Evolutionary conservation across 179 eudicot species (phyloP).

Genomic region (Camellia oleifera): DNA sequence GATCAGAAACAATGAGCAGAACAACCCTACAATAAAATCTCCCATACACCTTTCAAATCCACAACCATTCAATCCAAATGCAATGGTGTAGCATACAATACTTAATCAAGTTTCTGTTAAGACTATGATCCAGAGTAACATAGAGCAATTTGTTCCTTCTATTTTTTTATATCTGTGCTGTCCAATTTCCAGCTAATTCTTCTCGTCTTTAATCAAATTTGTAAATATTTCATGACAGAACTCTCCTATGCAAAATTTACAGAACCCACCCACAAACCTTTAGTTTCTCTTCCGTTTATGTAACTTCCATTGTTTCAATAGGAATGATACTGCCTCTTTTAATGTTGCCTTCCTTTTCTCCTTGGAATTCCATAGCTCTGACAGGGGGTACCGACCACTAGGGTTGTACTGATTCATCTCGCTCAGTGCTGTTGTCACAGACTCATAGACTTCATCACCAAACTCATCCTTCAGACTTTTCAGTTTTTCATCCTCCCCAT

Average conservation of each 20-base stretch:
- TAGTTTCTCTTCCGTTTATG: slow-evolving; percentile 5
- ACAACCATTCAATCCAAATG: too few relatives aligned
- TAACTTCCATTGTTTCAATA: not conserved
- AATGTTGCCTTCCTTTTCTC: slow-evolving; percentile 22
- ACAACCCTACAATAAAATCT: too few relatives aligned
- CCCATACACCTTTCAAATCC: too few relatives aligned
- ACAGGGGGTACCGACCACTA: slow-evolving; percentile 19
- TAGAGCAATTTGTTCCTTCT: too few relatives aligned
- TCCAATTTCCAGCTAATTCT: too few relatives aligned
- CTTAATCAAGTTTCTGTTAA: too few relatives aligned
- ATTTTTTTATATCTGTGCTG: too few relatives aligned
- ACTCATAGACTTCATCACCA: slow-evolving; percentile 21
- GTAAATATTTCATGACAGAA: too few relatives aligned
- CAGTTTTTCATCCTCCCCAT: slow-evolving; percentile 25
- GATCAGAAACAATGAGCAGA: too few relatives aligned
- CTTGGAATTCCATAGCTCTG: slow-evolving; percentile 27
- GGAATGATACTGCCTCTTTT: slow-evolving; percentile 19
- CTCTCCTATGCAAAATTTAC: not conserved
- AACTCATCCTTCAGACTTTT: slow-evolving; percentile 20
- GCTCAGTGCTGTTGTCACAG: slow-evolving; percentile 21
- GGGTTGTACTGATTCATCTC: slow-evolving; percentile 26
- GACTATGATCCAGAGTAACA: too few relatives aligned
- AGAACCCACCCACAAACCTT: not conserved
- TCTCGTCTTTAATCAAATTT: too few relatives aligned
- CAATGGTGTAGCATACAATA: too few relatives aligned